Percentiles rank a stretch among this genome's conserved stretches.
Evolutionary conservation across 2,329 filamentous ascomycete genomes (phyloP).

Genomic region (Trichoderma sp.): DNA sequence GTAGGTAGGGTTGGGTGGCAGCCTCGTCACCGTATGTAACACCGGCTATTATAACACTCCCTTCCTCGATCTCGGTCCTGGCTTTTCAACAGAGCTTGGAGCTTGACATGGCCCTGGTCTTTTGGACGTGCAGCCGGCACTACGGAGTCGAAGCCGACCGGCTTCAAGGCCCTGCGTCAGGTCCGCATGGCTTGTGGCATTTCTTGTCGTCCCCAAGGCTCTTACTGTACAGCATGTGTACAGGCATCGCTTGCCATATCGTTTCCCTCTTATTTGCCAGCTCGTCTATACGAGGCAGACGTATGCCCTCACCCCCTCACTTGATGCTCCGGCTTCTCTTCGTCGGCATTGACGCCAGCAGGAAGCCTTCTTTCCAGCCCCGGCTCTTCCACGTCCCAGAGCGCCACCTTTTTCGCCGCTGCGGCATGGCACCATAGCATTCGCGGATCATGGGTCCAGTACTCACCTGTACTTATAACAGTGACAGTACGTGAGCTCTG

Average conservation of each 20-base stretch:
- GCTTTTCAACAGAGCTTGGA: not conserved
- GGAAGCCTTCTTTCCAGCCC: not conserved
- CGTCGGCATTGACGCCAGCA: not conserved
- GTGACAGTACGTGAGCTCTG: not conserved
- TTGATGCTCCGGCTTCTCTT: not conserved
- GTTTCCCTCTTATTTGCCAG: not conserved
- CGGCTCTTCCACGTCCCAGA: not conserved
- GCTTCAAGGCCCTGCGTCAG: not conserved
- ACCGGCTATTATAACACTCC: not conserved
- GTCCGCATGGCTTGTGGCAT: not conserved
- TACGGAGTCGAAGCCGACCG: constrained; percentile 22
- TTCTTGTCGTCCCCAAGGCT: not conserved
- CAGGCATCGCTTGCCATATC: not conserved
- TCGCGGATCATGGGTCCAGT: not conserved
- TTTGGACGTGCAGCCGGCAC: constrained; percentile 21
- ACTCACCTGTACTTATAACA: not conserved
- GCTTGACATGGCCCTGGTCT: not conserved
- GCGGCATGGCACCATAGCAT: not conserved
- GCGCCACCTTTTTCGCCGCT: not conserved
- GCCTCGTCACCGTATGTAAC: constrained; percentile 3
- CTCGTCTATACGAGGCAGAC: not conserved
- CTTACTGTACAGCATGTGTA: not conserved
- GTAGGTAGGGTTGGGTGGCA: not conserved
- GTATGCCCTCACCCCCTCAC: not conserved
- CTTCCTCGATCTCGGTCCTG: constrained; percentile 1